Conservation (phyloP, 73 alveolate genomes). For the Paramecium bursaria region DNA sequence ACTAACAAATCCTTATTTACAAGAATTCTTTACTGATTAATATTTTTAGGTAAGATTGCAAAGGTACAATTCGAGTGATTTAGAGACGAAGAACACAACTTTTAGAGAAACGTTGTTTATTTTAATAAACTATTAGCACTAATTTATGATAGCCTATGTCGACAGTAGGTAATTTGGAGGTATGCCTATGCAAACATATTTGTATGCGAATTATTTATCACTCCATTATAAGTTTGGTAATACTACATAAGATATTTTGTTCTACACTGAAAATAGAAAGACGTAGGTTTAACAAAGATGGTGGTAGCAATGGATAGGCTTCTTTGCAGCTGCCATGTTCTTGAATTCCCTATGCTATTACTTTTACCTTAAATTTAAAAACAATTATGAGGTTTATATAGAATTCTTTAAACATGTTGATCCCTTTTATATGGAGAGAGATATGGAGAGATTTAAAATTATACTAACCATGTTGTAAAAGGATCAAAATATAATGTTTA, state of each 20-base stretch:
- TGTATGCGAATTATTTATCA: background rate
- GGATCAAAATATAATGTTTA: constrained; percentile 10
- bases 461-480: background rate
- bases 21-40: constrained; percentile 36
- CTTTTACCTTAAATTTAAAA: background rate
- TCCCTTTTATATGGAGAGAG: background rate
- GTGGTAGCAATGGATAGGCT: background rate
- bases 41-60: background rate
- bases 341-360: background rate
- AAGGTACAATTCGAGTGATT: background rate
- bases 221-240: constrained; percentile 18
- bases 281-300: background rate
- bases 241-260: constrained; percentile 8
- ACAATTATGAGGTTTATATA: constrained; percentile 11
- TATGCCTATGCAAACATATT: constrained; percentile 5
- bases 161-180: background rate
- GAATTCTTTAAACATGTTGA: constrained; percentile 10
- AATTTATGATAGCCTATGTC: background rate
- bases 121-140: background rate
- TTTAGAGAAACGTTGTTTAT: constrained; percentile 20
- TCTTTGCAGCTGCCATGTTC: background rate
- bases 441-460: constrained; percentile 38
- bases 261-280: constrained; percentile 12
- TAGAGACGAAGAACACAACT: background rate
- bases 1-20: constrained; percentile 18